Percentiles rank a stretch among this genome's conserved stretches.
Evolutionary conservation across 1,284 basidiomycete genomes (phyloP).

Genomic region (Fomitopsis pinicola): DNA sequence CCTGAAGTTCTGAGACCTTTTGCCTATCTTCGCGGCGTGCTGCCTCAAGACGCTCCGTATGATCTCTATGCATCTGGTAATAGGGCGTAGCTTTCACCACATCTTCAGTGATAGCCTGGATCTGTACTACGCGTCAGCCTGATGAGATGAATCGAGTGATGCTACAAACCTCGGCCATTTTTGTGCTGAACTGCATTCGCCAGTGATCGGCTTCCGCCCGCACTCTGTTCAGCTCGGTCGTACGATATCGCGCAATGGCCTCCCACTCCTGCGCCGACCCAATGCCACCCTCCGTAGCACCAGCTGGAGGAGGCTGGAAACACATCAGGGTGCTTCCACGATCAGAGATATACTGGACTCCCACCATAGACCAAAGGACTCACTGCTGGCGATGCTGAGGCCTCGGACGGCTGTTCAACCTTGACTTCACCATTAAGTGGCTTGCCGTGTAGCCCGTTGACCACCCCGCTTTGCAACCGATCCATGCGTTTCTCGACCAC

Average conservation of each 20-base stretch:
- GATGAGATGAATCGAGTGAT: background rate
- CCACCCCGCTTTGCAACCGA: slow-evolving; percentile 61
- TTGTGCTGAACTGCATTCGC: slow-evolving; percentile 36
- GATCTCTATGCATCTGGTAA: slow-evolving; percentile 46
- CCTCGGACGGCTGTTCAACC: slow-evolving; percentile 32
- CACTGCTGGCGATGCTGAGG: slow-evolving; percentile 59
- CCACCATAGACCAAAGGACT: slow-evolving; percentile 67
- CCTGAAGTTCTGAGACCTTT: slow-evolving; percentile 34
- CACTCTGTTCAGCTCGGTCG: slow-evolving; percentile 33
- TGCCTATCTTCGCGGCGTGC: slow-evolving; percentile 32
- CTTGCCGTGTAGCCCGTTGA: slow-evolving; percentile 38
- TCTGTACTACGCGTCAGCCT: slow-evolving; percentile 28
- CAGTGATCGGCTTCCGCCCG: slow-evolving; percentile 40
- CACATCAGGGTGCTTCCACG: slow-evolving; percentile 32
- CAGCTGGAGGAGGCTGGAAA: slow-evolving; percentile 28
- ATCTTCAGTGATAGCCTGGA: slow-evolving; percentile 41
- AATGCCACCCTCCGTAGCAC: slow-evolving; percentile 15
- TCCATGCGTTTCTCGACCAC: slow-evolving; percentile 71
- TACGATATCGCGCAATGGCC: slow-evolving; percentile 35
- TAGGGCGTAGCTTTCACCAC: slow-evolving; percentile 40
- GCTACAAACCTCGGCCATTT: slow-evolving; percentile 38
- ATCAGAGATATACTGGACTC: slow-evolving; percentile 43
- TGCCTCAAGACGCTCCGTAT: slow-evolving; percentile 38
- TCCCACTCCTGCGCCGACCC: slow-evolving; percentile 24
- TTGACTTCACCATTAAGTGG: slow-evolving; percentile 44